phyloP scores from a whole-genome alignment of 208 protist genomes.

The Balamuthia mandrillaris region DNA sequence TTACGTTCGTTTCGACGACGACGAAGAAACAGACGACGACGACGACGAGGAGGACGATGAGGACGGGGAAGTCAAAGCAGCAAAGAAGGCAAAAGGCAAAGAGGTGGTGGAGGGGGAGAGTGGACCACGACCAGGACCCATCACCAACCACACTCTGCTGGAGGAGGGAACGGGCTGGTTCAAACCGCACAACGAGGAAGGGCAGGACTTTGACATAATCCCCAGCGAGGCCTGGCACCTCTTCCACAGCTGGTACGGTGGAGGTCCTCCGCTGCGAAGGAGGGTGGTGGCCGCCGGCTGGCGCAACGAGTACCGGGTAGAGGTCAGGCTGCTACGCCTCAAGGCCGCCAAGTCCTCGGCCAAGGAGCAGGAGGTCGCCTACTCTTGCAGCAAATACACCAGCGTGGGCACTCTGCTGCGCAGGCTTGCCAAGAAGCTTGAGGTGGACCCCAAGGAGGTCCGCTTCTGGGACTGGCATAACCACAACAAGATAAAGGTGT shows the following conservation, averaged over 20 bases:
- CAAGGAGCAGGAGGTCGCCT: background rate
- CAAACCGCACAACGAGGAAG: background rate
- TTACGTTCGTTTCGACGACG: conserved; percentile 14
- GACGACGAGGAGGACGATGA: background rate
- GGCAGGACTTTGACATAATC: background rate
- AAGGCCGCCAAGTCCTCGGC: background rate
- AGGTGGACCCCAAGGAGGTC: background rate
- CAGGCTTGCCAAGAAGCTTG: background rate
- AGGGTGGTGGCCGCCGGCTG: background rate
- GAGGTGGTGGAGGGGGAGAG: background rate
- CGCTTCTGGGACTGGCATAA: too few species aligned
- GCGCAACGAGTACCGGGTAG: conserved; percentile 4
- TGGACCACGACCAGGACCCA: background rate
- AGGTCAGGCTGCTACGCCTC: conserved; percentile 11
- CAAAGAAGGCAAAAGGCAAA: background rate
- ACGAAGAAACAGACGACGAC: background rate
- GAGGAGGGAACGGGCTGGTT: background rate
- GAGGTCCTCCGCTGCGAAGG: conserved; percentile 10
- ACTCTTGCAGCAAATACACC: background rate
- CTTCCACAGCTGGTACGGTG: conserved; percentile 27
- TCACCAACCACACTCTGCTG: conserved; percentile 13
- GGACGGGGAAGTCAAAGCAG: background rate
- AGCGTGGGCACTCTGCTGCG: background rate
- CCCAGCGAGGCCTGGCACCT: conserved; percentile 8
- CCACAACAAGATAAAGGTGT: conserved; percentile 30